A percentile compares a stretch with the other conserved stretches of the same genome.
phyloP scores from a whole-genome alignment of 257 asterid genomes.

The Echites panduratus region DNA sequence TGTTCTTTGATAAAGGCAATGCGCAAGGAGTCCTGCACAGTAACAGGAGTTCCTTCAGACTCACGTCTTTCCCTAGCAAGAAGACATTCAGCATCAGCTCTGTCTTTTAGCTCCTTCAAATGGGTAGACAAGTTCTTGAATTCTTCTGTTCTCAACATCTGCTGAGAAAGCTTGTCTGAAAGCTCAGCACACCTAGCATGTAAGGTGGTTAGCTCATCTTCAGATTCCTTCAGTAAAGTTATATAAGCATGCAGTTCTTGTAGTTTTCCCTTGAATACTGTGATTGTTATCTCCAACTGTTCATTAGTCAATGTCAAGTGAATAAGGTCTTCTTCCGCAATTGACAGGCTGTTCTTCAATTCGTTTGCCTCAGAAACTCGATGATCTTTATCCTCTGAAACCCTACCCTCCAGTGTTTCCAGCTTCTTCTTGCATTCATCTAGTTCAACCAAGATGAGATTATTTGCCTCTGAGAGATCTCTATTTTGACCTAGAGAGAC shows the following conservation, averaged over 20 bases:
- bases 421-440: slow-evolving; percentile 42
- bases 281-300: slow-evolving; percentile 54
- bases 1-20: slow-evolving; percentile 91
- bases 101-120: slow-evolving; percentile 82
- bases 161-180: slow-evolving; percentile 58
- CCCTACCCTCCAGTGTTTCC: slow-evolving; percentile 27
- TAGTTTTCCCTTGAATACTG: slow-evolving; percentile 47
- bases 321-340: slow-evolving; percentile 46
- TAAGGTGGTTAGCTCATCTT: slow-evolving; percentile 38
- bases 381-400: slow-evolving; percentile 28
- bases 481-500: slow-evolving; percentile 40
- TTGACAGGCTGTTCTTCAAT: slow-evolving; percentile 31
- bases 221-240: slow-evolving; percentile 34
- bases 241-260: slow-evolving; percentile 36
- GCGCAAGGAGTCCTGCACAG: slow-evolving; percentile 73
- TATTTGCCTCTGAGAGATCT: slow-evolving; percentile 53
- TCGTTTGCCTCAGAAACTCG: slow-evolving; percentile 37
- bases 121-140: slow-evolving; percentile 64
- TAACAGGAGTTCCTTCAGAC: slow-evolving; percentile 47
- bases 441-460: slow-evolving; percentile 27
- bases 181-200: slow-evolving; percentile 47
- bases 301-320: slow-evolving; percentile 42
- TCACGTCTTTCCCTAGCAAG: slow-evolving; percentile 54
- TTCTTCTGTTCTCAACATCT: slow-evolving; percentile 67
- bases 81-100: slow-evolving; percentile 67